Base-by-base conservation (phyloP, 2,329 filamentous ascomycete genomes). In the Pestalotiopsis sp. region DNA sequence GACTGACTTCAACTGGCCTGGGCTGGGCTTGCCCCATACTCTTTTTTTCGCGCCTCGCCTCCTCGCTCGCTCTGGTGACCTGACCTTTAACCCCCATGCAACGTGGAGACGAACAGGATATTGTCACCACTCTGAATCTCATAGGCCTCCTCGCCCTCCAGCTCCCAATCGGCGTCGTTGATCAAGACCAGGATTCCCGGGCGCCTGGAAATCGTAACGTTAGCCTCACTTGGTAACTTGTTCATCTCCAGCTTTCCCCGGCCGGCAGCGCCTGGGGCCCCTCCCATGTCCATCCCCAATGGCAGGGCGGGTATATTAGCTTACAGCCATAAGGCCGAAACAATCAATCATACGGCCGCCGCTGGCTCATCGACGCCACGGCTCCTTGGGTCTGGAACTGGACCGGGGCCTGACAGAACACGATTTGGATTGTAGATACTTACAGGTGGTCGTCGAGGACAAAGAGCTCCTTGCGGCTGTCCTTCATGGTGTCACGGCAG, bases 101-200 rank as follows among this genome's bases (percentile, higher is more conserved):
- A 85, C 20, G 96, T 99, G 70, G 95, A 98, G 71, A 99, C 95
- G 82, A 99, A 99, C 73, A 98, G 85, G 74, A 99, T 93, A 78
- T 93, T 95, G 83, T 99, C 96, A 69, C 90, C 88, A 71, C 85
- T 81, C 81, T 95, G 90, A 69, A 99, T 83, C 81, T 94, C 91
- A 78, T 98, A 98, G 73, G 90, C 87, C 78, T 96, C 94, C 81
- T 98, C 95, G 20, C 95, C 96, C 81, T 98, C 96, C 13, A 99
- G 88, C 81, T 98, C 96, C 96, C 96, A 99, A 80, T 99, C 96
- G 31, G 94, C 94, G 75, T 99, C 96, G 78, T 99, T 99, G 80
- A 99, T 97, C 68, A 99, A 86, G 36, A 98, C 95, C 58, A 99
- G 88, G 79, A 99, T 97, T 2, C 96, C 96, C 4, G 96, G 96